Evolutionary conservation across 176 grass and related monocot genomes (phyloP).

Genomic region (Thinopyrum elongatum): DNA sequence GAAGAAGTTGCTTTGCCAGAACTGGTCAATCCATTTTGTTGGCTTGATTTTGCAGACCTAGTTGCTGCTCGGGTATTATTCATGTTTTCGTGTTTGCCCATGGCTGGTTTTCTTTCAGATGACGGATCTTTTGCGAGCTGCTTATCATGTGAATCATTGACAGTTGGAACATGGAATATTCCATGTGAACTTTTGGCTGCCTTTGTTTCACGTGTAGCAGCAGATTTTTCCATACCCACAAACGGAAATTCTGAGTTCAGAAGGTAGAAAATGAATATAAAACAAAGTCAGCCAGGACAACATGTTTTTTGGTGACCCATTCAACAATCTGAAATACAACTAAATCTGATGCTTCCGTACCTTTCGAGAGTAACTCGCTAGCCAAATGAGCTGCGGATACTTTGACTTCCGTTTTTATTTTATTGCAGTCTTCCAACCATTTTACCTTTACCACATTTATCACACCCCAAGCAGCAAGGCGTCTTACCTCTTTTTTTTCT

Average conservation of each 20-base stretch:
- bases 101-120: conserved; percentile 55
- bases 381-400: conserved; percentile 61
- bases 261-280: conserved; percentile 22
- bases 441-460: conserved; percentile 69
- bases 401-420: conserved; percentile 64
- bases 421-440: conserved; percentile 92
- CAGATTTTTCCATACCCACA: conserved; percentile 40
- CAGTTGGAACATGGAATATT: conserved; percentile 39
- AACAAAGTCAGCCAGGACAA: conserved; percentile 13
- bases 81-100: conserved; percentile 34
- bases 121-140: conserved; percentile 32
- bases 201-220: conserved; percentile 47
- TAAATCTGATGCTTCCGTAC: conserved; percentile 40
- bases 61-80: conserved; percentile 30
- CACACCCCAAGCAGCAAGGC: conserved; percentile 72
- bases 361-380: conserved; percentile 74
- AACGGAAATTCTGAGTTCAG: conserved; percentile 44
- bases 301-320: background rate
- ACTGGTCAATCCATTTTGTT: conserved; percentile 30
- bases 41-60: conserved; percentile 50
- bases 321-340: conserved; percentile 31
- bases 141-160: conserved; percentile 45
- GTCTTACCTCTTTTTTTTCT: conserved; percentile 83
- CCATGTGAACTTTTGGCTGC: conserved; percentile 38
- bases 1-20: conserved; percentile 28